These are phyloP conservation scores for Paraglomus brasilianum DNA, from an alignment of 192 early-diverging fungal species.

Conservation along the genomic window DNA sequence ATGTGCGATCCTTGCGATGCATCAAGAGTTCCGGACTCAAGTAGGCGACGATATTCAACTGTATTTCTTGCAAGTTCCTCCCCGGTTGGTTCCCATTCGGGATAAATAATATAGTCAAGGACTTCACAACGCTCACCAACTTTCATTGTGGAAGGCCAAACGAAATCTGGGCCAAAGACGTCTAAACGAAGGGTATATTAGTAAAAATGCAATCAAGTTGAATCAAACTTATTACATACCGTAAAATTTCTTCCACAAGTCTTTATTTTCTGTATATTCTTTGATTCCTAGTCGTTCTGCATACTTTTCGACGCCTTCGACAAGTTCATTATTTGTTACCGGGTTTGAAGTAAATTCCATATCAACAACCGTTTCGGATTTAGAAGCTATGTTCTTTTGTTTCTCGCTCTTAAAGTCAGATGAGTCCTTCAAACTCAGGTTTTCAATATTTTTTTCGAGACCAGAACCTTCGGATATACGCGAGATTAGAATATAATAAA, in stretches of 20 bases:
- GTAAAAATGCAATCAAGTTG: constrained; percentile 28
- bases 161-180: neutral
- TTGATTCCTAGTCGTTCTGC: constrained; percentile 16
- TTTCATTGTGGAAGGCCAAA: neutral
- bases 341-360: constrained; percentile 19
- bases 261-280: constrained; percentile 27
- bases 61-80: constrained; percentile 10
- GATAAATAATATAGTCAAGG: constrained; percentile 18
- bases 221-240: constrained; percentile 21
- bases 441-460: constrained; percentile 21
- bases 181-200: constrained; percentile 27
- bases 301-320: constrained; percentile 21
- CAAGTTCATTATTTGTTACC: constrained; percentile 6
- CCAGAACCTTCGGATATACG: neutral
- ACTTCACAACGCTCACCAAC: constrained; percentile 4
- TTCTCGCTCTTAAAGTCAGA: constrained; percentile 17
- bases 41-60: constrained; percentile 24
- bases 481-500: constrained; percentile 27
- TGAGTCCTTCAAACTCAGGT: constrained; percentile 19
- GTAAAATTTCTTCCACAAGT: constrained; percentile 9
- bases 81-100: constrained; percentile 22
- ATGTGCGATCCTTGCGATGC: constrained; percentile 2
- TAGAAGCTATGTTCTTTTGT: constrained; percentile 12
- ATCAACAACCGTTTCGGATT: constrained; percentile 10
- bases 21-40: constrained; percentile 17